Conservation (phyloP, 352 stramenopile species). For the Globisporangium sylvaticum region DNA sequence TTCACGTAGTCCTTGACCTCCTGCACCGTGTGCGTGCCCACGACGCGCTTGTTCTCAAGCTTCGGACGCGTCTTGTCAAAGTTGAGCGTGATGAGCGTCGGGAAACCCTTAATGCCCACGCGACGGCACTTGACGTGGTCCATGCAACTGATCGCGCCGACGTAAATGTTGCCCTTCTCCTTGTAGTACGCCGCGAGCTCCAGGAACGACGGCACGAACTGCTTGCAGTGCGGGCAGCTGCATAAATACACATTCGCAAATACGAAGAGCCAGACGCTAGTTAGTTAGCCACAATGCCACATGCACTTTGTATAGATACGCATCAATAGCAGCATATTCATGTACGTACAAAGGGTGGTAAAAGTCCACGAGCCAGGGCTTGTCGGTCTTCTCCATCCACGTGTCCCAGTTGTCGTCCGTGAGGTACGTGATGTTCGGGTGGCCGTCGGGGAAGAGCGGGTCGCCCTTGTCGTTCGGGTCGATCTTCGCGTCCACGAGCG, state of each 20-base stretch:
- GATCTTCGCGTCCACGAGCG: slow-evolving; percentile 28
- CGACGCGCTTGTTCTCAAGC: slow-evolving; percentile 65
- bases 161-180: slow-evolving; percentile 53
- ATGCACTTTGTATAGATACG: too few species aligned
- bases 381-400: slow-evolving; percentile 66
- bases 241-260: too few species aligned
- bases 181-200: slow-evolving; percentile 76
- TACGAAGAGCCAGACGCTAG: too few species aligned
- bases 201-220: slow-evolving; percentile 63
- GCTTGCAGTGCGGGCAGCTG: slow-evolving; percentile 80
- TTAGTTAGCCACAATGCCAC: too few species aligned
- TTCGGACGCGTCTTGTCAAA: slow-evolving; percentile 70
- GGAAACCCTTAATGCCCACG: slow-evolving; percentile 77
- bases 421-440: slow-evolving; percentile 85
- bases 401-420: slow-evolving; percentile 82
- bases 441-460: slow-evolving; percentile 71
- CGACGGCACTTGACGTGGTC: slow-evolving; percentile 81
- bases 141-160: slow-evolving; percentile 83
- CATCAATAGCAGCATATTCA: too few species aligned
- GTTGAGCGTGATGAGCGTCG: slow-evolving; percentile 72
- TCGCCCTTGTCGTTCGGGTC: slow-evolving; percentile 74
- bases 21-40: slow-evolving; percentile 74
- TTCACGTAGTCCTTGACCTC: slow-evolving; percentile 75
- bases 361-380: slow-evolving; percentile 83
- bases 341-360: slow-evolving; percentile 80